Percentiles rank a stretch among this genome's conserved stretches.
phyloP scores from a whole-genome alignment of 129 eudicot genomes.

The Mikania micrantha region DNA sequence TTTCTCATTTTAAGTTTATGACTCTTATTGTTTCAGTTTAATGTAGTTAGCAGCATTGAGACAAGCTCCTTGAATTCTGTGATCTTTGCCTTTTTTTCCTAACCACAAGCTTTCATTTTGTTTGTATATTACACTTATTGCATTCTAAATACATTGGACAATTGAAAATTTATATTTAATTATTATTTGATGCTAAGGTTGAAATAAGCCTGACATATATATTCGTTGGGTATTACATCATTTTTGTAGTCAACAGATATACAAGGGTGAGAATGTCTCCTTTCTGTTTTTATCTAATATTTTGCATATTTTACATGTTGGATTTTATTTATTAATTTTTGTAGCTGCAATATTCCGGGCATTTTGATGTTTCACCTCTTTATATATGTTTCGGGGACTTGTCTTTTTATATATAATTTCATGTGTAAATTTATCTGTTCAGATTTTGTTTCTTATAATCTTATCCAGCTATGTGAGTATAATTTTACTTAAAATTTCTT shows the following conservation, averaged over 20 bases:
- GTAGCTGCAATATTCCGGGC: background rate
- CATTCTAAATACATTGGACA: background rate
- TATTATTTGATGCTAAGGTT: background rate
- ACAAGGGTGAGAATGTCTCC: background rate
- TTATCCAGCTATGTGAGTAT: background rate
- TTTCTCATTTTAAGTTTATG: background rate
- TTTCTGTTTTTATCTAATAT: conserved; percentile 3
- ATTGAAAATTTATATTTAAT: background rate
- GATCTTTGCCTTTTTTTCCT: background rate
- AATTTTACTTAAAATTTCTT: conserved; percentile 12
- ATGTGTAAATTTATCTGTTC: background rate
- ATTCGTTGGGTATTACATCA: background rate
- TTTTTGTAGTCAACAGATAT: background rate
- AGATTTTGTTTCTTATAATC: background rate
- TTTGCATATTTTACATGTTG: background rate
- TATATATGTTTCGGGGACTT: conserved; percentile 1
- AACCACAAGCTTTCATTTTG: background rate
- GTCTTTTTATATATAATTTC: background rate
- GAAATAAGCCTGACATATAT: background rate
- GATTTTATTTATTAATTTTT: background rate
- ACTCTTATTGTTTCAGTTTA: background rate
- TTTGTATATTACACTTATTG: background rate
- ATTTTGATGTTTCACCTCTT: conserved; percentile 10
- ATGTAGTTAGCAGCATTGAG: background rate
- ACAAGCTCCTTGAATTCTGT: background rate